phyloP scores from a whole-genome alignment of 129 eudicot genomes.

The Rutidosis leptorrhynchoides region DNA sequence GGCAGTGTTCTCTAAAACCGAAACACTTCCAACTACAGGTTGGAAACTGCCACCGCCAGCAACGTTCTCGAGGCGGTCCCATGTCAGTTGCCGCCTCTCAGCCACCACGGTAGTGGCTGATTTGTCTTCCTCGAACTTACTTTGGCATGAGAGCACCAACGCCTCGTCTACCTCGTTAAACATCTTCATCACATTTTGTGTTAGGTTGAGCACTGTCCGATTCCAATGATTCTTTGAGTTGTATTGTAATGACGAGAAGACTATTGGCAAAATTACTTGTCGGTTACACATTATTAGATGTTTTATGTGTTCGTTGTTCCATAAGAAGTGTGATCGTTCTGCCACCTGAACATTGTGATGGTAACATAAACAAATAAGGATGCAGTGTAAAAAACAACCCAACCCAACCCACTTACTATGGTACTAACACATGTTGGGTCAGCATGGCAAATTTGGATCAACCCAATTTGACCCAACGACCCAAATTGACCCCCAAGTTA shows the following conservation, averaged over 20 bases:
- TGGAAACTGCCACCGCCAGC: conserved; percentile 31
- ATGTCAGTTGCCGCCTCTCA: conserved; percentile 54
- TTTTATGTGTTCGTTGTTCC: conserved; percentile 66
- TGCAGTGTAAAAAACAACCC: neutral
- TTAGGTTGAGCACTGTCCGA: conserved; percentile 62
- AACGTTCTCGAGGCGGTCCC: conserved; percentile 57
- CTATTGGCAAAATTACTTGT: conserved; percentile 62
- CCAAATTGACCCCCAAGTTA: neutral
- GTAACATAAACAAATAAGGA: neutral
- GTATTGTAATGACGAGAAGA: conserved; percentile 54
- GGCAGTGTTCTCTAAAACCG: conserved; percentile 31
- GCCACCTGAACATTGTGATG: conserved; percentile 44
- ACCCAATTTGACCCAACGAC: neutral
- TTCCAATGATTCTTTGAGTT: conserved; percentile 67
- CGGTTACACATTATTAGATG: conserved; percentile 55
- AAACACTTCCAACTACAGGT: conserved; percentile 29
- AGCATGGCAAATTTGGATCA: neutral
- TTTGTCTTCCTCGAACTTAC: conserved; percentile 48
- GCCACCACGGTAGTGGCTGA: conserved; percentile 32
- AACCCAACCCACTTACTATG: neutral
- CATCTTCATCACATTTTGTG: conserved; percentile 59
- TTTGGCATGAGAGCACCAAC: conserved; percentile 51
- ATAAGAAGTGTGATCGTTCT: conserved; percentile 64
- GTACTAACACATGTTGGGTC: neutral
- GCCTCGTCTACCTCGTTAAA: conserved; percentile 57